Base-by-base conservation (phyloP, 1,284 basidiomycete species). In the Trichosporon sp. region DNA sequence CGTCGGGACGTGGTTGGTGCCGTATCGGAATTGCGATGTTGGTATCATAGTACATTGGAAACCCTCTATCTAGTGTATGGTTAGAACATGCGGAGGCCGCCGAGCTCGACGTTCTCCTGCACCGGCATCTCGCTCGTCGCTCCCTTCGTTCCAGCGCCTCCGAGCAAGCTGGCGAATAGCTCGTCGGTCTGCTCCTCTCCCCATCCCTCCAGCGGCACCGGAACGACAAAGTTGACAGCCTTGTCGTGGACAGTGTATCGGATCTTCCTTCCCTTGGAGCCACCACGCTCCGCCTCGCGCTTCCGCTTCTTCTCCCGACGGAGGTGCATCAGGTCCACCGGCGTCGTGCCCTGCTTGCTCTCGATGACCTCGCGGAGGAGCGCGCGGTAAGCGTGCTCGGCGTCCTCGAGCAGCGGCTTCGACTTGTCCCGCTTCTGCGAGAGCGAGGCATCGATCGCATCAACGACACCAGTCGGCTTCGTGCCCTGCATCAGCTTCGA, bases 151-250 rank as follows among this genome's bases (percentile, higher is more conserved):
- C 73, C 73, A 3, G 66, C 69, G 6, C 83, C 84, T 4, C 94
- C 93, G 38, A 98, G 86, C 67, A 98, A 83, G 32, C 91, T 93
- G 46, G 89, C 87, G 82, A 98, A 97, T 67, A 97, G 83, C 80
- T 97, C 94, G 80, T 97, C 94, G 71, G 94, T 89, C 85, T 97
- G 94, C 78, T 93, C 92, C 74, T 96, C 93, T 74, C 94, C 92
- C 95, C 95, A 98, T n/a, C 78, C 81, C 26, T 75, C 67, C 11
- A 88, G 85, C 5, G 90, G 88, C 4, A 95, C 89, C 10, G 95
- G 94, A 1, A 94, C 92, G 90, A 96, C 96, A 80, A 96, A 96
- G 81, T 94, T 94, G 80, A 93, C 91, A 54, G 96, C 85, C 85
- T 96, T 97, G 78, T 96, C 93, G 79, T 97, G 95, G 1, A 93